Base-by-base conservation (phyloP, 345 rosid species). In the Sonneratia alba region DNA sequence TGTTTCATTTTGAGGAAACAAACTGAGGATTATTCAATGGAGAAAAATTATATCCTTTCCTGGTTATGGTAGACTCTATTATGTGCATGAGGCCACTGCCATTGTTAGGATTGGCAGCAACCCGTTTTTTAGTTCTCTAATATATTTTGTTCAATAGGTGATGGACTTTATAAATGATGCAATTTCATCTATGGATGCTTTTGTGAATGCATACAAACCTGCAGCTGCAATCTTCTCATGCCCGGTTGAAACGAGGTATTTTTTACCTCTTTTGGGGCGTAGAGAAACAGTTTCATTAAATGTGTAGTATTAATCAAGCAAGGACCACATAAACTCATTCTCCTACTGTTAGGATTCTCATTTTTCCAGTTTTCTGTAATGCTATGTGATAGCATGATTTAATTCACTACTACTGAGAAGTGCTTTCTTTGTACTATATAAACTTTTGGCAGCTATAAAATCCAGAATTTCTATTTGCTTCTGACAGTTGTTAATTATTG, bases 121-220 rank as follows among this genome's bases (percentile, higher is more conserved):
- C n/a, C 63, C 34, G 7, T n/a, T 6, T 22, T 6, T 22, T 2
- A n/a, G 63, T 70, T 27, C 8, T 34, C 7, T 1, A n/a, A 11
- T 36, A 36, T 38, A 38, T 47, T 43, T 24, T 69, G 73, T 27
- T 36, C 70, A 21, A 57, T 79, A 95, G 99, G 99, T 95, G 77
- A 85, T 95, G 93, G 99, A 95, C 83, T 95, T 95, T 67, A 87
- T 95, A 76, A 95, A 95, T 83, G 99, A 95, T 82, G 93, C 97
- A 49, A 75, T 89, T 82, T 89, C 85, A 69, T 90, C 99, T 71
- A 83, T 95, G 91, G 97, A 92, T 79, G 85, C 97, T 72, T 84
- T 92, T 67, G 78, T 85, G 75, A 79, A 84, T 76, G 87, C 87
- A 14, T 90, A 89, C 83, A 84, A 75, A 68, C 88, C 87, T 55